These are phyloP conservation scores for Pistacia integerrima DNA, from an alignment of 345 rosid genomes.

Conservation along the genomic window DNA sequence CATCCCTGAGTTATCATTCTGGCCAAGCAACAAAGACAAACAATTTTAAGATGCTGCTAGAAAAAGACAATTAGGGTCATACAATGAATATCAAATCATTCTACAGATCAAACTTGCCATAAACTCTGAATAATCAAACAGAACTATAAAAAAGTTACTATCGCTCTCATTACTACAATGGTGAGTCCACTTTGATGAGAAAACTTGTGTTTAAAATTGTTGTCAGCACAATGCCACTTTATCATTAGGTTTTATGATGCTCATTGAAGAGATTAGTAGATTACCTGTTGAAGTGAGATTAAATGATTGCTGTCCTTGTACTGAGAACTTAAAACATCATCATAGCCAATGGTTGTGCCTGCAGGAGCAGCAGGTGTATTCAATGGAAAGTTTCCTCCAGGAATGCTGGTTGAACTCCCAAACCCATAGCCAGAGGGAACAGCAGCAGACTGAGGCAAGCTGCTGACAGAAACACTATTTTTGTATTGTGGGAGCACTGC, in stretches of 20 bases:
- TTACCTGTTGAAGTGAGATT: constrained; percentile 81
- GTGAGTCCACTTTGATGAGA: neutral
- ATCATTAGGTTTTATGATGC: neutral
- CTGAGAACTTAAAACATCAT: constrained; percentile 77
- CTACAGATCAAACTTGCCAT: neutral
- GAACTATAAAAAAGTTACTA: no score
- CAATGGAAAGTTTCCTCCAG: constrained; percentile 71
- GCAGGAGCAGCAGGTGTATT: constrained; percentile 65
- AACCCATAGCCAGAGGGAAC: constrained; percentile 87
- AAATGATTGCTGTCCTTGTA: constrained; percentile 78
- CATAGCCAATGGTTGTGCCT: constrained; percentile 68
- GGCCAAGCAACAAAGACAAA: constrained; percentile 18
- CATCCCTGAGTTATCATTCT: constrained; percentile 87
- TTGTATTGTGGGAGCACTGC: constrained; percentile 87
- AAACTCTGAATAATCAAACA: neutral
- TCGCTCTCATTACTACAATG: neutral
- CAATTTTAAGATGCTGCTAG: neutral
- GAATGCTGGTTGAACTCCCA: constrained; percentile 71
- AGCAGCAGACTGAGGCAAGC: constrained; percentile 85
- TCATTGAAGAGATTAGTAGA: neutral
- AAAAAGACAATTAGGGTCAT: no score
- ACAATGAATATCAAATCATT: neutral
- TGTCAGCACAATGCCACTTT: neutral
- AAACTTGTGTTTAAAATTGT: neutral
- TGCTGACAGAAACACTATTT: constrained; percentile 71